Conservation (phyloP, 2,329 filamentous ascomycete species). For the Zymoseptoria crescenta region DNA sequence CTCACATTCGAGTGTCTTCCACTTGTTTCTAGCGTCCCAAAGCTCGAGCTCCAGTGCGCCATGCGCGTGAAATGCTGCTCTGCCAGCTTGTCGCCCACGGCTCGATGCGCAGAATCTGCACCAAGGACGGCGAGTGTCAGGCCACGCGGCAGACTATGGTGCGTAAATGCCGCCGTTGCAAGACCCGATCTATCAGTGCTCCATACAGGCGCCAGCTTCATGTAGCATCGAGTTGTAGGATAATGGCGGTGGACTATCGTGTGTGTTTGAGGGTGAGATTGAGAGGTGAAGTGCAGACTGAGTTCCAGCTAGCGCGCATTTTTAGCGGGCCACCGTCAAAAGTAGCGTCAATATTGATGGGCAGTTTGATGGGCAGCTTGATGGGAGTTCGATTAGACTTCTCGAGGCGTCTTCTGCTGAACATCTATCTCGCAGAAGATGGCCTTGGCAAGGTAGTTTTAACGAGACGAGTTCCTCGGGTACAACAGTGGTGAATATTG, state of each 20-base stretch:
- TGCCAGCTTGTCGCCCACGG: not conserved
- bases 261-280: not conserved
- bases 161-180: not conserved
- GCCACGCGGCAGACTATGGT: not conserved
- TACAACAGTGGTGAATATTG: too few species aligned
- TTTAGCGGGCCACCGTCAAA: not conserved
- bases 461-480: too few species aligned
- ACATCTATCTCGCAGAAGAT: not conserved
- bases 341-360: not conserved
- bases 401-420: not conserved
- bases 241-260: not conserved
- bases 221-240: not conserved
- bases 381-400: not conserved
- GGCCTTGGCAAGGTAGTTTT: too few species aligned
- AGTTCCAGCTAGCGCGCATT: not conserved
- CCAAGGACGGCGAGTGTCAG: not conserved
- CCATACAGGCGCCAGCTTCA: not conserved
- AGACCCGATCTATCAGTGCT: not conserved
- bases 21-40: not conserved
- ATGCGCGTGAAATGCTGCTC: not conserved
- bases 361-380: not conserved
- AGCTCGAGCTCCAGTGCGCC: not conserved
- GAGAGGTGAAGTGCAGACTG: not conserved
- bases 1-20: not conserved
- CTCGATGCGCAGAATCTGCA: not conserved